Base-by-base conservation (phyloP, 768 basidiomycete genomes). In the Panaeolus cyanescens region DNA sequence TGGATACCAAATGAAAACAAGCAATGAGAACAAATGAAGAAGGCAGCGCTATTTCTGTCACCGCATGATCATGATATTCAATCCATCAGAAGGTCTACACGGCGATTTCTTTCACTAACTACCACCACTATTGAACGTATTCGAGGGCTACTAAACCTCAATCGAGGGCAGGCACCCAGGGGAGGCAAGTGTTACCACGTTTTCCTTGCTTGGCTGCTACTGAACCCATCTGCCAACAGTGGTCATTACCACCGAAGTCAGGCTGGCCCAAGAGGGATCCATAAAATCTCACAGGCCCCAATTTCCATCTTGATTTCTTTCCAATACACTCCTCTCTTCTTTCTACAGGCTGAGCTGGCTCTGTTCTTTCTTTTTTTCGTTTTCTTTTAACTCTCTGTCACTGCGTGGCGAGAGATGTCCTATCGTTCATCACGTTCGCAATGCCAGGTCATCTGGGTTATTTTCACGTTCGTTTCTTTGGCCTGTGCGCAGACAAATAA, bases 401-500 rank as follows among this genome's bases (percentile, higher is more conserved):
- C 45, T 50, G 45, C 1, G 45, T 50, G 45, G 25, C 45, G 25
- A 28, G 45, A 50, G 45, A 50, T 50, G 45, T 50, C 45, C 2
- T 30, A 25, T 50, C 45, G 15, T 50, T 50, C 45, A 12, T 25
- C 25, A 17, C 25, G 1, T 50, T 50, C 45, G 22, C 2, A 13
- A 28, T 50, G 4, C 25, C 22, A 12, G 45, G 25, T 50, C 30
- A 12, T 63, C 15, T 54, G 45, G 39, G 15, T 60, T 34, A 3
- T 68, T 19, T 50, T 55, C 12, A 12, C 28, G 32, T n/a, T 59
- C 20, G 39, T 42, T 20, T 19, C 15, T 36, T 57, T 58, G 2
- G 39, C 55, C 17, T 54, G 54, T 4, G 68, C 58, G 6, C 65
- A 66, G 55, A 60, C 65, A 19, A 65, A 36, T 55, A 40, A 54